Evolutionary conservation across 805 yeast species (phyloP).

Genomic region (Ogataea allantospora): DNA sequence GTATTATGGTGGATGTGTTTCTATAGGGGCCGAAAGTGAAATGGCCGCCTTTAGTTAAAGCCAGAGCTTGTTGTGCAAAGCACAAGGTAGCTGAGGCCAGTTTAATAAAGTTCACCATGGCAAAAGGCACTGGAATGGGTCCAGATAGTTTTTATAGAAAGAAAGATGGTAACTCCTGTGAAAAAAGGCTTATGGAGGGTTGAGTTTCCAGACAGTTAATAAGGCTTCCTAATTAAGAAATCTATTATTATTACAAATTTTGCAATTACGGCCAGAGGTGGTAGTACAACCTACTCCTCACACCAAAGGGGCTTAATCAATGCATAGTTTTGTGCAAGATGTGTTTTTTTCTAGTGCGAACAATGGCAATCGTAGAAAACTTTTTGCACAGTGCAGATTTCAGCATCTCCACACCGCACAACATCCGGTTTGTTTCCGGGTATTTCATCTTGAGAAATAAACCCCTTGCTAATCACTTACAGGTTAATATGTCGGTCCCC

Average conservation of each 20-base stretch:
- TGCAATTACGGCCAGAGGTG: neutral
- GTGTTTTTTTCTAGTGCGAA: too few species aligned
- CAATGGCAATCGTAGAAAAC: too few species aligned
- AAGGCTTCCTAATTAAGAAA: slow-evolving; percentile 3
- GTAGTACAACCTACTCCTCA: neutral
- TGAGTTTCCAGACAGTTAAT: neutral
- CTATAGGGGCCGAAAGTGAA: neutral
- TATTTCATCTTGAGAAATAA: too few species aligned
- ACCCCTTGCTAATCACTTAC: too few species aligned
- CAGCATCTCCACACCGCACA: too few species aligned
- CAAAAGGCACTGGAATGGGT: neutral
- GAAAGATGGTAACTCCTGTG: slow-evolving; percentile 3
- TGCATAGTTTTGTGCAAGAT: too few species aligned
- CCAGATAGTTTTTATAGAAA: neutral
- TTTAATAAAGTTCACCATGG: slow-evolving; percentile 6
- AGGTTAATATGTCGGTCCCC: too few species aligned
- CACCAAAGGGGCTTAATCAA: too few species aligned
- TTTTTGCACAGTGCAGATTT: too few species aligned
- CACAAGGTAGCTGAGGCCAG: slow-evolving; percentile 3
- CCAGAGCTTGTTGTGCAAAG: slow-evolving; percentile 1
- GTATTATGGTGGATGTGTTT: neutral
- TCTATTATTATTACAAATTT: neutral
- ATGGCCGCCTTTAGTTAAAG: neutral
- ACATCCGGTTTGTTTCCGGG: too few species aligned
- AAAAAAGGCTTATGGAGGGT: neutral